Evolutionary conservation across 345 rosid genomes (phyloP).

Genomic region (Moringa oleifera): DNA sequence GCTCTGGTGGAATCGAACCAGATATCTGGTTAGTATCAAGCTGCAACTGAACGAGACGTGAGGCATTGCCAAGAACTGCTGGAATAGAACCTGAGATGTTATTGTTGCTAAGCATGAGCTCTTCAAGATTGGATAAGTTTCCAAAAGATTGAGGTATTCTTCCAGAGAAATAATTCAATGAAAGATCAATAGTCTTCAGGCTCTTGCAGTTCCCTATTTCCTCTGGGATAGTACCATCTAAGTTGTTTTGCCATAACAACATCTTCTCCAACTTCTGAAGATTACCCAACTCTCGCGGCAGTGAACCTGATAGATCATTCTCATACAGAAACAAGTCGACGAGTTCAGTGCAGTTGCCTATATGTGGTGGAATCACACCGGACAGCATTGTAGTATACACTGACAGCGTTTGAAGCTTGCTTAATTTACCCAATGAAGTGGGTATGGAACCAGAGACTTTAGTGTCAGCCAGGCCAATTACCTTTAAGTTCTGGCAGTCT

Average conservation of each 20-base stretch:
- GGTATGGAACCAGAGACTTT: slow-evolving; percentile 69
- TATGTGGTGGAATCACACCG: slow-evolving; percentile 59
- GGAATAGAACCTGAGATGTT: slow-evolving; percentile 82
- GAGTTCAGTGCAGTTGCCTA: slow-evolving; percentile 73
- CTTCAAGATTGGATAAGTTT: slow-evolving; percentile 55
- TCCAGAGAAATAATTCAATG: slow-evolving; percentile 71
- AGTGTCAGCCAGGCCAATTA: slow-evolving; percentile 76
- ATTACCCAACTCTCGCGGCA: slow-evolving; percentile 56
- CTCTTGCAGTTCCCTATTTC: slow-evolving; percentile 72
- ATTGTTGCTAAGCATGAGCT: slow-evolving; percentile 87
- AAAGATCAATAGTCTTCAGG: slow-evolving; percentile 61
- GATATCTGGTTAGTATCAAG: slow-evolving; percentile 73
- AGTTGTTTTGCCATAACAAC: slow-evolving; percentile 70
- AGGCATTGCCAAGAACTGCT: slow-evolving; percentile 50
- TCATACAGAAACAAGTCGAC: slow-evolving; percentile 61
- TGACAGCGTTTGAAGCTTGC: slow-evolving; percentile 54
- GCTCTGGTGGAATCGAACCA: slow-evolving; percentile 61
- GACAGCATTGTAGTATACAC: slow-evolving; percentile 64
- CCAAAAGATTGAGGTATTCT: slow-evolving; percentile 61
- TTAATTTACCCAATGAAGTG: slow-evolving; percentile 59
- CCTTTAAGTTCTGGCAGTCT: slow-evolving; percentile 48
- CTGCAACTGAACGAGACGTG: slow-evolving; percentile 62
- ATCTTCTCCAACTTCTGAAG: slow-evolving; percentile 54
- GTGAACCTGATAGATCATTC: slow-evolving; percentile 60
- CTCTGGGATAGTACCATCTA: slow-evolving; percentile 60